Evolutionary conservation across 2,329 filamentous ascomycete genomes (phyloP).

Genomic region (Chaetothyriales sp.): DNA sequence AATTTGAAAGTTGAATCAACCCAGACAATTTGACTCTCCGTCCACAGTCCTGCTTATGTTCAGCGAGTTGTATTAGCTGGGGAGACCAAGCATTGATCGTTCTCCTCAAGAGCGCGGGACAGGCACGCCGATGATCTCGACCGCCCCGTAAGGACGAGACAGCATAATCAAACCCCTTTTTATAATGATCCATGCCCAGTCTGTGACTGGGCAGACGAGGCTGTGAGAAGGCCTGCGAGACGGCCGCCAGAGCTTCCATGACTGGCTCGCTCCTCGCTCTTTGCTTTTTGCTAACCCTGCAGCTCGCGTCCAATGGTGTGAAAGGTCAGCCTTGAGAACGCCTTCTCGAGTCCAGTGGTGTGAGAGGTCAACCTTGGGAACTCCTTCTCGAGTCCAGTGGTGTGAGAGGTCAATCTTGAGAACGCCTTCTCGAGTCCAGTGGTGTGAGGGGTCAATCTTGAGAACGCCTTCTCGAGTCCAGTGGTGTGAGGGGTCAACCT

Average conservation of each 20-base stretch:
- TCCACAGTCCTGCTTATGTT: conserved; percentile 32
- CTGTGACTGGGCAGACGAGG: conserved; percentile 11
- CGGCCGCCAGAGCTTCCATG: conserved; percentile 1
- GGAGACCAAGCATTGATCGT: conserved; percentile 34
- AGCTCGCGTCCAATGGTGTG: conserved; percentile 12
- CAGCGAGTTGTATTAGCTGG: conserved; percentile 46
- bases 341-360: conserved; percentile 17
- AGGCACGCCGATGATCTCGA: conserved; percentile 32
- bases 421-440: conserved; percentile 18
- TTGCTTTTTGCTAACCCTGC: not conserved
- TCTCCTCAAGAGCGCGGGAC: conserved; percentile 37
- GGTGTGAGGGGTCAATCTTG: too few species aligned
- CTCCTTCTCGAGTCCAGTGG: conserved; percentile 12
- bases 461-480: too few species aligned
- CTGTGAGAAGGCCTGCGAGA: conserved; percentile 5
- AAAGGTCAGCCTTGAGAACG: conserved; percentile 17
- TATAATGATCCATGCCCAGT: not conserved
- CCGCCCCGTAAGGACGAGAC: conserved; percentile 37
- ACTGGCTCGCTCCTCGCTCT: conserved; percentile 2
- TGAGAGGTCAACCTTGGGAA: too few species aligned
- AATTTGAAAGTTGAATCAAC: conserved; percentile 43
- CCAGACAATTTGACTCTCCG: conserved; percentile 48
- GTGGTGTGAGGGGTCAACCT: conserved; percentile 18
- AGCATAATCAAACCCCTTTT: conserved; percentile 14
- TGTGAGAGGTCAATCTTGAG: conserved; percentile 16